phyloP scores from a whole-genome alignment of 2,329 filamentous ascomycete species.

The Fusarium nisikadoi region DNA sequence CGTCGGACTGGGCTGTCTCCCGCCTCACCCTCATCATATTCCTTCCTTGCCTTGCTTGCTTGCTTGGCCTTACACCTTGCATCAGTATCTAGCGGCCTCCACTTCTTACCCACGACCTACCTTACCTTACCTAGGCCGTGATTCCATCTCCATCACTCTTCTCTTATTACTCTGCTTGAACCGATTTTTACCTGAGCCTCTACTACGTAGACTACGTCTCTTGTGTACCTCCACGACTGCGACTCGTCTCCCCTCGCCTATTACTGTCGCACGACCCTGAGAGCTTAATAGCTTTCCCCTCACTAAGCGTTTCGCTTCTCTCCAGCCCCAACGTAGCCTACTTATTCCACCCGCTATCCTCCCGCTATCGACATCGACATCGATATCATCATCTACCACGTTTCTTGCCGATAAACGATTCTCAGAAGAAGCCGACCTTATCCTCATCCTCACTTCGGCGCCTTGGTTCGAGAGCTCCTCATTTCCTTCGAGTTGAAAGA shows the following conservation, averaged over 20 bases:
- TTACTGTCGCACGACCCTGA: constrained; percentile 32
- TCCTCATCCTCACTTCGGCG: not conserved
- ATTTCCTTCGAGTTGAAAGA: constrained; percentile 17
- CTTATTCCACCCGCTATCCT: constrained; percentile 15
- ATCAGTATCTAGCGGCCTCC: constrained; percentile 25
- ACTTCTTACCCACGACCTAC: constrained; percentile 26
- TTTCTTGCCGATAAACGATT: constrained; percentile 17
- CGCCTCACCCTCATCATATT: constrained; percentile 7
- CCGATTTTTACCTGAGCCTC: not conserved
- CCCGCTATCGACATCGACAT: constrained; percentile 9
- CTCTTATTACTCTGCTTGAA: constrained; percentile 6
- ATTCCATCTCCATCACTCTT: constrained; percentile 22
- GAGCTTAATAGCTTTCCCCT: constrained; percentile 36
- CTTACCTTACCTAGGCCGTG: constrained; percentile 5
- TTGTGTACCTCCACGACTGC: constrained; percentile 8
- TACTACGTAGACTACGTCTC: not conserved
- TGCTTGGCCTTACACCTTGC: constrained; percentile 7
- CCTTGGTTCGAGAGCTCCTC: constrained; percentile 7
- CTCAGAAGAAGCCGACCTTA: not conserved
- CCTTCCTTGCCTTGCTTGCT: not conserved
- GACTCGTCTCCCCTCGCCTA: constrained; percentile 14
- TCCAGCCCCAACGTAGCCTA: constrained; percentile 31
- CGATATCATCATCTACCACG: constrained; percentile 1
- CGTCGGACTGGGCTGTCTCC: not conserved
- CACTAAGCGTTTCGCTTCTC: constrained; percentile 29